Evolutionary conservation across 1,139 yeast species (phyloP), one percentile per base, ranked within the genome.

Genomic region (Sugiyamaella sp.): DNA sequence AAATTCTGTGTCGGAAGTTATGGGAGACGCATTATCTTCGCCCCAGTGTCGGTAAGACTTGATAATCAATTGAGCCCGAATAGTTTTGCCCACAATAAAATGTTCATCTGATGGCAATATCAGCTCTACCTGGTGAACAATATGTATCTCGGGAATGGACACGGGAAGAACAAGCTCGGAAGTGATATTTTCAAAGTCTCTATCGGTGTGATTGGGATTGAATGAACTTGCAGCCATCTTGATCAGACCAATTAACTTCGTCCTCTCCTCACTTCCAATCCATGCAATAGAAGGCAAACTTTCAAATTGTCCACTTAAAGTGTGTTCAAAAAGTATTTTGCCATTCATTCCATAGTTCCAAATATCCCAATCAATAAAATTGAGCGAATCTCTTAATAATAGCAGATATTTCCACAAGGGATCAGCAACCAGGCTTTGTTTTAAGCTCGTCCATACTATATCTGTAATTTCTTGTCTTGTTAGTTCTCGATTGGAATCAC

Each of bases 1-100:
- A 57, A 77, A 74, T 41, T 55, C 56, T 19, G 54, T 53, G 17
- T 46, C 46, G 9, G 48, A 47, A 9, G 44, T 32, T 17, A 25
- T 35, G 17, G 42, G 38, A 17, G 35, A 49, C 39, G 24, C 49
- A 4, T 44, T 46, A 10, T 33, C 22, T 46, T 68, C 27, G 1
- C 73, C 69, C 85, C 85, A 82, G 51, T 67, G 72, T 1, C 74
- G 71, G 2, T 72, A 63, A 0, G 87, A 77, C n/a, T 72, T 67
- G 4, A 85, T 70, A 0, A 57, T 63, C 20, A 88, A 67, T 2
- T 64, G 68, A 2, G 78, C 74, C 0, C 69, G 61, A 20, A 88
- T 79, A 0, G 88, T 82, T 49, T 81, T 84, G 1, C 95, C 95
- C 1, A 87, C 84, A 8, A 77, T 67, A 58, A 77, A 84, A 49